Evolutionary conservation across 2,329 filamentous ascomycete species (phyloP), one percentile per base, ranked within the genome.

Genomic region (Cladosporium sp.): DNA sequence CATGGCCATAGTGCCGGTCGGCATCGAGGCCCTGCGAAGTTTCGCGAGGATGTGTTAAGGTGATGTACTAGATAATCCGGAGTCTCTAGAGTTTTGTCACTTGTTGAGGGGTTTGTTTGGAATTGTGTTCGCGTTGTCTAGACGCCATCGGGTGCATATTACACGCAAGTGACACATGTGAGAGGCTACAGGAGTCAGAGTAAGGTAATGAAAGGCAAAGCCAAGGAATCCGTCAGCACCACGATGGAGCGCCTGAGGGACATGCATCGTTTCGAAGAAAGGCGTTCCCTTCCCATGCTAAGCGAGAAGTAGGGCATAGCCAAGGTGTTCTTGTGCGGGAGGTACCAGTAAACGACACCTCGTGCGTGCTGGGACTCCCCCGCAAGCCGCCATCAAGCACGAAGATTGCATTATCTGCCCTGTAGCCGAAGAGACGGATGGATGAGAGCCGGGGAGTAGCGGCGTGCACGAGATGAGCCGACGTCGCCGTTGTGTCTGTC

Each of bases 251-350:
- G 21, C 57, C 36, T 21, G 21, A 36, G 46, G 58, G 43, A 10
- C 26, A 36, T n/a, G 46, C 23, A 51, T 36, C 28, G 5, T 46
- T 61, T 34, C 34, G 46, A 4, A 34, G 30, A 28, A 34, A 61
- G 46, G 58, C 46, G 58, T 51, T 53, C 58, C 13, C 6, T 28
- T n/a, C 43, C 28, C 21, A n/a, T 34, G 58, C 30, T 46, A 53
- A 61, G 58, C 58, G 58, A 61, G 58, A 28, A 14, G 58, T 61
- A 61, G 58, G 58, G 43, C 43, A 61, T 34, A 21, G 58, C 58
- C 30, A 61, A 61, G 56, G 23, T 25, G 58, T 51, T 13, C 28
- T 36, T 34, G 58, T 11, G 16, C 43, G 46, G 28, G 26, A 51
- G 23, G 58, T 51, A 18, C 46, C 28, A 53, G 30, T 34, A n/a